Percentiles rank a stretch among this genome's conserved stretches.
These are phyloP conservation scores for Hirsutella thompsonii DNA, from an alignment of 2,329 filamentous ascomycete genomes.

Conservation along the genomic window DNA sequence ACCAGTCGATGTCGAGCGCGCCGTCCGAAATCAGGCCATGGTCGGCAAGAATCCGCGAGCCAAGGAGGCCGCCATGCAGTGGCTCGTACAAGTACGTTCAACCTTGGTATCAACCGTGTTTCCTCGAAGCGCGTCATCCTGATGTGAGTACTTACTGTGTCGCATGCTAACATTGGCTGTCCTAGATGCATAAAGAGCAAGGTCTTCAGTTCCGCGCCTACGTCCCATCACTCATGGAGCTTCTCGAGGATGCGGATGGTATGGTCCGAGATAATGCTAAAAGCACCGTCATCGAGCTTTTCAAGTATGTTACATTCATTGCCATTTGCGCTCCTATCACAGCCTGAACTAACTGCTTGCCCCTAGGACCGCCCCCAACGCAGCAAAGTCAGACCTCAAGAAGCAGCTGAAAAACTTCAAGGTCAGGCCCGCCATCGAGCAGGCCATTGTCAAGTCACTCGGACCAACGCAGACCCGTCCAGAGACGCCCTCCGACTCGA, in stretches of 20 bases:
- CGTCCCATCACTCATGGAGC: slow-evolving; percentile 69
- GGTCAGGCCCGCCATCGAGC: slow-evolving; percentile 75
- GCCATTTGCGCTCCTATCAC: neutral
- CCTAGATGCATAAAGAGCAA: slow-evolving; percentile 67
- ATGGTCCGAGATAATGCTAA: slow-evolving; percentile 79
- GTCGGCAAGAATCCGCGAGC: slow-evolving; percentile 69
- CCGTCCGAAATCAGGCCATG: slow-evolving; percentile 67
- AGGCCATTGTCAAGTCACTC: slow-evolving; percentile 66
- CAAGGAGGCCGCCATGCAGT: slow-evolving; percentile 75
- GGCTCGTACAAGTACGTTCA: slow-evolving; percentile 58
- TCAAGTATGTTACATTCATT: slow-evolving; percentile 41
- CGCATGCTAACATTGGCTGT: neutral
- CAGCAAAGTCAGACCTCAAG: slow-evolving; percentile 80
- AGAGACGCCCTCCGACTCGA: slow-evolving; percentile 23
- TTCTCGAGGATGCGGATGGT: slow-evolving; percentile 82
- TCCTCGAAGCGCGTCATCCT: neutral
- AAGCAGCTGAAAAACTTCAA: slow-evolving; percentile 73
- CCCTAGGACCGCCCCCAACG: slow-evolving; percentile 61
- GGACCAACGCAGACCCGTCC: slow-evolving; percentile 35
- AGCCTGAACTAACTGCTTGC: too few species aligned
- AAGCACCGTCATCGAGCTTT: slow-evolving; percentile 72
- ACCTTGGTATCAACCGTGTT: too few species aligned
- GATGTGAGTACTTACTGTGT: too few species aligned
- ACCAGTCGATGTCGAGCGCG: slow-evolving; percentile 63
- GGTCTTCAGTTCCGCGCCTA: slow-evolving; percentile 72